phyloP scores from a whole-genome alignment of 2,329 filamentous ascomycete species.

The Lachnellula subtilissima region DNA sequence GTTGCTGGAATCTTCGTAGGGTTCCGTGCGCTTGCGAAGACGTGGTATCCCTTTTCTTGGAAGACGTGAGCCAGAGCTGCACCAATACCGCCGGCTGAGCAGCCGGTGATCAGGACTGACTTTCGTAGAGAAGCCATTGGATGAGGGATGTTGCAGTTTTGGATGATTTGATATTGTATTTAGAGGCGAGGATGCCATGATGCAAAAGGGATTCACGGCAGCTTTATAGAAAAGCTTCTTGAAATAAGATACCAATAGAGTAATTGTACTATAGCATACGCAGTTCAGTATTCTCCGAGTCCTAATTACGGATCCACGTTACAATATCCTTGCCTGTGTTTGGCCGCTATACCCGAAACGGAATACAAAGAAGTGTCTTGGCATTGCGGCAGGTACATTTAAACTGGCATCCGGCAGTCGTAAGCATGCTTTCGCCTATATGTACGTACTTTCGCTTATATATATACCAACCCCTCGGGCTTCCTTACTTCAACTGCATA shows the following conservation, averaged over 20 bases:
- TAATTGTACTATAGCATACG: not conserved
- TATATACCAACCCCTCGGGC: not conserved
- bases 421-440: not conserved
- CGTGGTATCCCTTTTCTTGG: constrained; percentile 32
- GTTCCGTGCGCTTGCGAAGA: constrained; percentile 37
- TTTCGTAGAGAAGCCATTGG: constrained; percentile 1
- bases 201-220: not conserved
- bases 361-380: not conserved
- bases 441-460: too few relatives aligned
- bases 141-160: not conserved
- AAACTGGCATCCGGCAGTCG: not conserved
- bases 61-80: constrained; percentile 35
- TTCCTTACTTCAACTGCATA: not conserved
- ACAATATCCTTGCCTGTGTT: not conserved
- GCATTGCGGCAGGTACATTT: not conserved
- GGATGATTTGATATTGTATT: not conserved
- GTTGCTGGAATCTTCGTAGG: constrained; percentile 28
- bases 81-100: constrained; percentile 35
- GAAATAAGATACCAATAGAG: not conserved
- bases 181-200: not conserved
- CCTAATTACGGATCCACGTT: not conserved
- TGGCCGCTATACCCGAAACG: not conserved
- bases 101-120: constrained; percentile 35
- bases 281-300: not conserved
- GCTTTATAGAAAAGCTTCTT: not conserved